Base-by-base conservation (phyloP, 2,329 filamentous ascomycete species). In the Byssoonygena ceratinophila region DNA sequence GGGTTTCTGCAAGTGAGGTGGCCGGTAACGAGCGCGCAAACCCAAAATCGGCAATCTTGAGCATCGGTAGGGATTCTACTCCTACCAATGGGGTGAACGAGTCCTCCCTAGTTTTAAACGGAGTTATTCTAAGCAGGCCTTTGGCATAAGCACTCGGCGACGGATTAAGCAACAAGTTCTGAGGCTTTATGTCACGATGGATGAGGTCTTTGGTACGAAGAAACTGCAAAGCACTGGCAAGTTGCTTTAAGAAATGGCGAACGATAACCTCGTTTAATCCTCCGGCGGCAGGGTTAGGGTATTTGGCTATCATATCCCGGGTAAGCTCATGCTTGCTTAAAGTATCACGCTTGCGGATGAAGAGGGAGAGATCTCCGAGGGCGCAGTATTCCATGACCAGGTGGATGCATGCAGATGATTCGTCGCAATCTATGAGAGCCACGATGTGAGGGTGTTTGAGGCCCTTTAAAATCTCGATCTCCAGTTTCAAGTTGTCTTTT, bases 371-470 rank as follows among this genome's bases (percentile, higher is more conserved):
- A 65, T 98, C 92, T 20, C 92, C 91, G 37, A 98, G 79, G 66
- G 94, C 88, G 72, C 92, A 97, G 71, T 94, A 97, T 72, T 98
- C 92, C 91, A 97, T 98, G 58, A 97, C 84, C 54, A 98, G 79
- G 71, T 98, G 92, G 71, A 97, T 96, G 64, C 94, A 87, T 20
- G 84, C 83, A 8, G 23, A 9, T 0, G 87, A 85, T 68, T 97
- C 90, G 68, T 91, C 79, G 73, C 90, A 96, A 71, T 95, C 88
- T 74, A 96, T 90, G 45, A 98, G 83, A 60, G 89, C 87, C 59
- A 97, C 92, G 61, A 98, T 96, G 66, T 98, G 92, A 25, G 92
- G 92, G 70, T 98, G 92, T 55, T 92, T 86, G 25, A 98, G 79
- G 58, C 82, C 87, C 71, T 92, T 92, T 64, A 98, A 82, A 58